Conservation (phyloP, 305 asterid species). For the Fraxinus angustifolia region DNA sequence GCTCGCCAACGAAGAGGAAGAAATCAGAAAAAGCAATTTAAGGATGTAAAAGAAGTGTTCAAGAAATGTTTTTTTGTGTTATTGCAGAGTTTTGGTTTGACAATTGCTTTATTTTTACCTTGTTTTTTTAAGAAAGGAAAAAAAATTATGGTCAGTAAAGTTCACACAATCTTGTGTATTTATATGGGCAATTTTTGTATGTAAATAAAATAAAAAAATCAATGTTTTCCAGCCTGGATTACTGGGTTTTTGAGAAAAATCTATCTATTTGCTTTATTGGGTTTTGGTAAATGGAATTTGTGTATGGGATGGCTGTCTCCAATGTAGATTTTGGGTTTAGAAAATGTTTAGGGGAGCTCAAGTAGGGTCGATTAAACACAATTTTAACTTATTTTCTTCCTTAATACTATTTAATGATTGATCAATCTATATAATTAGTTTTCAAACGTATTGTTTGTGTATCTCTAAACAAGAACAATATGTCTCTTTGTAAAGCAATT, state of each 20-base stretch:
- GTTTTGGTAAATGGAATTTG: constrained; percentile 26
- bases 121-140: background rate
- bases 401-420: background rate
- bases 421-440: background rate
- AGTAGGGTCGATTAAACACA: background rate
- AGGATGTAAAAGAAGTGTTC: background rate
- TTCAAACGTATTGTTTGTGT: constrained; percentile 10
- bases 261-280: constrained; percentile 39
- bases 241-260: constrained; percentile 36
- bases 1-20: background rate
- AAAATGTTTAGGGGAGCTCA: constrained; percentile 19
- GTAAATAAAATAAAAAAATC: background rate
- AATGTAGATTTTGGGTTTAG: constrained; percentile 42
- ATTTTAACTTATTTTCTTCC: background rate
- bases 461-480: constrained; percentile 37
- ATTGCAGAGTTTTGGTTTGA: background rate
- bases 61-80: background rate
- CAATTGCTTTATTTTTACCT: background rate
- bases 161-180: constrained; percentile 9
- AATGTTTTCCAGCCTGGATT: constrained; percentile 10
- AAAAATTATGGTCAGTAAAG: background rate
- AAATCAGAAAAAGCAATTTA: background rate
- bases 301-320: constrained; percentile 31
- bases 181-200: constrained; percentile 22
- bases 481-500: constrained; percentile 49